These are phyloP conservation scores for Cardiospermum halicacabum DNA, from an alignment of 345 rosid genomes.

Conservation along the genomic window DNA sequence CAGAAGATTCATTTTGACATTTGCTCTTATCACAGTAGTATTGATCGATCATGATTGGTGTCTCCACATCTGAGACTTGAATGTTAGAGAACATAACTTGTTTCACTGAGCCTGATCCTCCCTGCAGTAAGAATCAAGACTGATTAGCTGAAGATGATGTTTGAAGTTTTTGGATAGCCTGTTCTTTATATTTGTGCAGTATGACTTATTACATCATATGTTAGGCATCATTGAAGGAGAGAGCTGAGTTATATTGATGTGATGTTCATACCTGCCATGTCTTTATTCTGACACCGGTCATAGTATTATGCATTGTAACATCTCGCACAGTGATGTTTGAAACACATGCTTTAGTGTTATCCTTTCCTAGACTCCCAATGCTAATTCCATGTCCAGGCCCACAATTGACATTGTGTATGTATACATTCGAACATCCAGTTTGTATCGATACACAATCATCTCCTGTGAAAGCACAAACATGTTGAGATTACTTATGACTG, in stretches of 20 bases:
- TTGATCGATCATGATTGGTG: constrained; percentile 82
- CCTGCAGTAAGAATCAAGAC: constrained; percentile 36
- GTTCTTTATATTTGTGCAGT: background rate
- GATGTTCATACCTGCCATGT: constrained; percentile 75
- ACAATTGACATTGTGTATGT: constrained; percentile 62
- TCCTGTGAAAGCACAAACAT: constrained; percentile 41
- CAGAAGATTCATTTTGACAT: constrained; percentile 65
- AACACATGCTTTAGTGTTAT: constrained; percentile 68
- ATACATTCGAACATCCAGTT: constrained; percentile 76
- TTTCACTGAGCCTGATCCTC: constrained; percentile 82
- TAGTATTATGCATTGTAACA: constrained; percentile 47
- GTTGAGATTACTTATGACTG: background rate
- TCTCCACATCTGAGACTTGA: constrained; percentile 63
- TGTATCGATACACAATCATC: constrained; percentile 89
- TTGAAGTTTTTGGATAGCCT: background rate
- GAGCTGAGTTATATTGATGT: constrained; percentile 1
- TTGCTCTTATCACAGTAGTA: constrained; percentile 61
- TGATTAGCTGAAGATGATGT: background rate
- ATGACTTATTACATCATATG: background rate
- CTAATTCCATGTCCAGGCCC: constrained; percentile 97
- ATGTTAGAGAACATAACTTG: constrained; percentile 82
- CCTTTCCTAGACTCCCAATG: constrained; percentile 87
- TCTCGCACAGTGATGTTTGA: constrained; percentile 76
- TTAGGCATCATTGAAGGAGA: background rate
- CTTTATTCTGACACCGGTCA: constrained; percentile 79